Percentiles rank a stretch among this genome's conserved stretches.
Evolutionary conservation across 1,284 basidiomycete genomes (phyloP).

Genomic region (Marasmius sp.): DNA sequence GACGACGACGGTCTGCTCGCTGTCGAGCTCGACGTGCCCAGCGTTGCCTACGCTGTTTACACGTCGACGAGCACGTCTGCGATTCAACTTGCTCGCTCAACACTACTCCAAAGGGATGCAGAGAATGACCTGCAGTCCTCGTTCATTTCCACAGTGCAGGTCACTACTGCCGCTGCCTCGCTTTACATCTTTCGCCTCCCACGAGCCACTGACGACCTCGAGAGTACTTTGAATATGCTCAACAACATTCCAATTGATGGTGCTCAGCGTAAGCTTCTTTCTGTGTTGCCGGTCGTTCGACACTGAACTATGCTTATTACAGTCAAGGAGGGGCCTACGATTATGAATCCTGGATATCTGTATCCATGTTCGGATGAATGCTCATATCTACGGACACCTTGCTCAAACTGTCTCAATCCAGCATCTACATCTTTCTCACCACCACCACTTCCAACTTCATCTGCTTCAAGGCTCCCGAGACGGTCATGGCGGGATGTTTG

Average conservation of each 20-base stretch:
- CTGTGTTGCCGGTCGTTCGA: too few relatives aligned
- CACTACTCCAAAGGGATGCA: background rate
- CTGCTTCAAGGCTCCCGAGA: background rate
- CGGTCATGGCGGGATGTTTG: background rate
- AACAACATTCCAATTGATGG: background rate
- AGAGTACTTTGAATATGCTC: background rate
- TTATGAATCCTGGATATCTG: background rate
- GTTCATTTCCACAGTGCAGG: background rate
- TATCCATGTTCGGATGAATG: constrained; percentile 55
- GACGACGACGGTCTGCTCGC: background rate
- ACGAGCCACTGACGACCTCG: background rate
- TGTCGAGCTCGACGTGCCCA: constrained; percentile 10
- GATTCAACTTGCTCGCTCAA: background rate
- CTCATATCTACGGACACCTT: constrained; percentile 39
- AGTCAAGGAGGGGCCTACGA: background rate
- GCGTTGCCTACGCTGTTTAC: background rate
- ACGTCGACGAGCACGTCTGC: background rate
- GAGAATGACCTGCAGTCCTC: background rate
- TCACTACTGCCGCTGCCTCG: background rate
- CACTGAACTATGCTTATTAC: background rate
- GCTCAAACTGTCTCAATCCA: constrained; percentile 36
- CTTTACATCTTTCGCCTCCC: background rate
- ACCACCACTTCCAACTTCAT: background rate
- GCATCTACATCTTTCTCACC: constrained; percentile 21
- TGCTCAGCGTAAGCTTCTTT: background rate